Evolutionary conservation across 352 stramenopile genomes (phyloP).

Genomic region (Globisporangium nodosum): DNA sequence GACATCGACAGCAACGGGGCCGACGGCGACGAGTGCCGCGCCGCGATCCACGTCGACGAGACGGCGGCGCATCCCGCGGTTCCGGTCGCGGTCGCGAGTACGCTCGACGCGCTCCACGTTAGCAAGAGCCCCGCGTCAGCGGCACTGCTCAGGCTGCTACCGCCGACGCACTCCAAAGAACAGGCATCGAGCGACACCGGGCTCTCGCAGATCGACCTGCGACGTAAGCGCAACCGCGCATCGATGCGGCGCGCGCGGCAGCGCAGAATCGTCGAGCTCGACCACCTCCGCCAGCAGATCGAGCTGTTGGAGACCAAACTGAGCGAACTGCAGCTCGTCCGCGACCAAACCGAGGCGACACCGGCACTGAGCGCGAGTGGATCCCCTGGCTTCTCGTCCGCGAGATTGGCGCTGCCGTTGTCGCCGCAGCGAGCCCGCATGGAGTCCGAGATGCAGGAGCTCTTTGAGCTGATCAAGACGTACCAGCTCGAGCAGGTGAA

Average conservation of each 20-base stretch:
- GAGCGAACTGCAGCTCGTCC: background rate
- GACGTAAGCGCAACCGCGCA: constrained; percentile 25
- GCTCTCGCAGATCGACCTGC: background rate
- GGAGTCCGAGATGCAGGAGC: constrained; percentile 7
- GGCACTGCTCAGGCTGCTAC: too few relatives aligned
- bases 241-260: constrained; percentile 25
- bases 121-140: too few relatives aligned
- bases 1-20: background rate
- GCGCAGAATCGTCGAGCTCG: constrained; percentile 9
- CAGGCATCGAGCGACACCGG: too few relatives aligned
- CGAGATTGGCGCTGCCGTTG: too few relatives aligned
- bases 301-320: constrained; percentile 4
- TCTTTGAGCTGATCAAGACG: constrained; percentile 7
- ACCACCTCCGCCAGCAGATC: too few relatives aligned
- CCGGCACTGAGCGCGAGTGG: background rate
- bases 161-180: too few relatives aligned
- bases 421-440: background rate
- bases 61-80: too few relatives aligned
- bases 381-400: too few relatives aligned
- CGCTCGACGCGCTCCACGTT: too few relatives aligned
- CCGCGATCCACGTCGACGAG: too few relatives aligned
- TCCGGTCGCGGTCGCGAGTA: too few relatives aligned
- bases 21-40: too few relatives aligned
- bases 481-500: constrained; percentile 10
- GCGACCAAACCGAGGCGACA: background rate